Base-by-base conservation (phyloP, 78 protist genomes). In the Anaeramoeba flamelloides region DNA sequence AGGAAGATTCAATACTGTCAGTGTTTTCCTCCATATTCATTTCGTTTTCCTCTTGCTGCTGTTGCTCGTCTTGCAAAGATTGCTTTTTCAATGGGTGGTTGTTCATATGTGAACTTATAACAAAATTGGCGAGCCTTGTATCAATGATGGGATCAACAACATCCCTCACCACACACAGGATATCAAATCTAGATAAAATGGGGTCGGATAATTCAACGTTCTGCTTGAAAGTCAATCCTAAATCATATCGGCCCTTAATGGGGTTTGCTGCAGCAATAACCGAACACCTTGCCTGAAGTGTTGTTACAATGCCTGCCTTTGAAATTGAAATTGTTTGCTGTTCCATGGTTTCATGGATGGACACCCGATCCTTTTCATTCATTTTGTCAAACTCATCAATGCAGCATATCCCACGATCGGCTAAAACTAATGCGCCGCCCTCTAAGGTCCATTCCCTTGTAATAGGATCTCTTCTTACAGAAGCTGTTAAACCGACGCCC, bases 221-320 rank as follows among this genome's bases (percentile, higher is more conserved):
- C 77, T 88, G 83, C 3, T 77, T 17, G 12, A 96, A 89, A 33
- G 89, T 76, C 64, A 39, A 38, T 38, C 64, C 3, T n/a, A n/a
- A n/a, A 87, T 94, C 91, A 77, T 94, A 96, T 34, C 88, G 82
- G 22, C 98, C 97, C 0, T 36, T 78, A 77, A 82, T 34, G 30
- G 99, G 99, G 87, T 98, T 98, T 36, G 99, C 99, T 0, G 99
- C 99, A 0, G 99, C 99, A 38, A 98, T 87, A 34, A 98, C 97
- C 17, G 96, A 74, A 78, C 99, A 96, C 33, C 99, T 85, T 8
- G 97, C n/a, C n/a, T n/a, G n/a, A 76, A 98, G 92, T 1, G 94
- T 77, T 4, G 99, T 92, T 8, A 95, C 97, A 39, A 98, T 98
- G 78, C 99, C 99, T 2, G 99, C 99, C 87, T 95, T 95, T 36